Evolutionary conservation across 2,329 filamentous ascomycete genomes (phyloP), one percentile per base, ranked within the genome.

Genomic region (Cryoendolithus antarcticus): DNA sequence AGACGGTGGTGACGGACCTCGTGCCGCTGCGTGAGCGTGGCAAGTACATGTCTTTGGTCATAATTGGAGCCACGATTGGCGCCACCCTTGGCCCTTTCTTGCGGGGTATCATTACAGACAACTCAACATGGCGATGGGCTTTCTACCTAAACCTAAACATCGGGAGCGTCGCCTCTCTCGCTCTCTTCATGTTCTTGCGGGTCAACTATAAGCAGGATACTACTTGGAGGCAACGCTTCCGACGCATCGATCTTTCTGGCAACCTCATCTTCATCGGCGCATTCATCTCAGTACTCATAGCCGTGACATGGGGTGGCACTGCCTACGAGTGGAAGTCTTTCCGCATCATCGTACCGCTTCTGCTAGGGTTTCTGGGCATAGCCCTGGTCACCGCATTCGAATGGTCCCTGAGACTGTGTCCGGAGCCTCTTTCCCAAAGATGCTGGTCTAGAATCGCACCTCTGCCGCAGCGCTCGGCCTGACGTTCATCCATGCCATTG

Each of bases 1-100:
- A 67, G 15, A 61, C 72, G 37, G 62, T 75, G 11, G 57, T 72
- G 6, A 67, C 61, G 19, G 71, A 74, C 40, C 50, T 74, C 3
- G 62, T 73, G 0, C 64, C 69, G 0, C 53, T 74, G 8, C 53
- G 63, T 3, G 59, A 71, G 42, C 54, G 71, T 37, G 64, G 63
- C 7, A 56, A 62, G 9, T 71, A 62, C 42, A 55, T 64, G 35
- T 58, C 54, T 2, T 54, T 62, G 6, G 50, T 65, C 2, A 50
- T 62, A 29, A 54, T 55, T 11, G 54, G 62, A 0, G 64, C 61
- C 56, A 60, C 60, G 1, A 34, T 70, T n/a, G 67, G 65, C 0
- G 62, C 57, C 21, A 56, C 59, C 0, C 33, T 65, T 6, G 66
- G 59, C 0, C 61, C 62, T 0, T 48, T 67, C 15, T 48, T 64